These are phyloP conservation scores for Pisolithus microcarpus DNA, from an alignment of 768 basidiomycete genomes.

Conservation along the genomic window DNA sequence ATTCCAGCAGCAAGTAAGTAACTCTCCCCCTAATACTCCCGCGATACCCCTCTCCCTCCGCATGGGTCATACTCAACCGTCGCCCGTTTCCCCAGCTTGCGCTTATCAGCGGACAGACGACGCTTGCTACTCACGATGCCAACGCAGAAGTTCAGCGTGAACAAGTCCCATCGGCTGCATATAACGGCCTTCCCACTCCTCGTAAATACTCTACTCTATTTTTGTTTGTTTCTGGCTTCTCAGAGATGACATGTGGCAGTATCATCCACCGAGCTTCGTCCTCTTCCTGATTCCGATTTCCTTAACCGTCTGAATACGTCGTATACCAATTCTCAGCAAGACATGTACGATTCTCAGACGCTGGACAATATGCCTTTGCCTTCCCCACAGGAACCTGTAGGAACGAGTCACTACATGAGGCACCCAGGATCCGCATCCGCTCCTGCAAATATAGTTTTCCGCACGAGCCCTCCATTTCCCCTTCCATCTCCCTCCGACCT, in stretches of 20 bases:
- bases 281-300: constrained; percentile 51
- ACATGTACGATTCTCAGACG: constrained; percentile 18
- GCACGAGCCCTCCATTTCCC: constrained; percentile 31
- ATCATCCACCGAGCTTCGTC: constrained; percentile 59
- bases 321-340: constrained; percentile 27
- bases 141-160: constrained; percentile 30
- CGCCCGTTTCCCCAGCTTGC: constrained; percentile 44
- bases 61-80: constrained; percentile 6
- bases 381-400: constrained; percentile 25
- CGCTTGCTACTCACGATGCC: constrained; percentile 30
- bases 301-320: constrained; percentile 56
- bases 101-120: constrained; percentile 46
- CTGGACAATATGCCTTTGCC: constrained; percentile 21
- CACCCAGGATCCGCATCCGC: constrained; percentile 52
- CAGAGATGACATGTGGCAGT: constrained; percentile 31
- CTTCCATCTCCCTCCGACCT: constrained; percentile 45
- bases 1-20: constrained; percentile 79
- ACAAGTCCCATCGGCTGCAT: constrained; percentile 23
- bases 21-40: background rate
- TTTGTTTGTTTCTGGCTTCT: constrained; percentile 5
- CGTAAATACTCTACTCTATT: constrained; percentile 35
- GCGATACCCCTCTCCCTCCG: constrained; percentile 2
- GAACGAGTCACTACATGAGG: constrained; percentile 21
- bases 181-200: constrained; percentile 60
- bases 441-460: constrained; percentile 69